phyloP scores from a whole-genome alignment of 1,139 yeast genomes.

The Blastobotrys indianensis region DNA sequence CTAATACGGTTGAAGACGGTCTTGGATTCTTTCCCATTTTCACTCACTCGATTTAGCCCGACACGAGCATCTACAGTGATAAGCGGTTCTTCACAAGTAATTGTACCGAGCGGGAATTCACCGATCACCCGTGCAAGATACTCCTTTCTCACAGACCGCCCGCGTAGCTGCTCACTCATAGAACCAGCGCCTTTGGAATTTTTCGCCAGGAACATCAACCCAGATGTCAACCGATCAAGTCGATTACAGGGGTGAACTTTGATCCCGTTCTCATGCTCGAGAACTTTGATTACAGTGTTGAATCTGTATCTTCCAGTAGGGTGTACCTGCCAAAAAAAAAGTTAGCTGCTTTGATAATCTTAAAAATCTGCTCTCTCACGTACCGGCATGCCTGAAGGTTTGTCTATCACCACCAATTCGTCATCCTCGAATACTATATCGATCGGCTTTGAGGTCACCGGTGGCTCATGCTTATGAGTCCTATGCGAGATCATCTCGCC shows the following conservation, averaged over 20 bases:
- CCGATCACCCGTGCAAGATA: constrained; percentile 88
- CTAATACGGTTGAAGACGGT: constrained; percentile 51
- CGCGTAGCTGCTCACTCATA: constrained; percentile 68
- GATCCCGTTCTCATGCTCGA: constrained; percentile 60
- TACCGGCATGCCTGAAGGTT: constrained; percentile 92
- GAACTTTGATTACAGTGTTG: constrained; percentile 78
- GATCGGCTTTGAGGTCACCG: constrained; percentile 68
- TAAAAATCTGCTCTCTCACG: constrained; percentile 5
- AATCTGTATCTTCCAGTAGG: constrained; percentile 91
- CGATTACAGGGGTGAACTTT: constrained; percentile 86
- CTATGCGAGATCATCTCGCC: constrained; percentile 84
- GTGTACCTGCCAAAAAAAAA: constrained; percentile 40
- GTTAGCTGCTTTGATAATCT: neutral
- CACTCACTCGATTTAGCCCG: constrained; percentile 67
- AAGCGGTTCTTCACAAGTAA: constrained; percentile 63
- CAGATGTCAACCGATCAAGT: constrained; percentile 86
- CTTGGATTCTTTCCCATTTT: constrained; percentile 55
- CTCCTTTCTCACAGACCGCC: constrained; percentile 70
- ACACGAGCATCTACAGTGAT: constrained; percentile 70
- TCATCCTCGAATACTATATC: constrained; percentile 75
- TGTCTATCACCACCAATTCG: constrained; percentile 76
- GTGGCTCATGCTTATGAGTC: constrained; percentile 86
- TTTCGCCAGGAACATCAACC: constrained; percentile 88
- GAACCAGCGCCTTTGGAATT: constrained; percentile 74
- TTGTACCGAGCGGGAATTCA: constrained; percentile 54